Percentiles rank a stretch among this genome's conserved stretches.
Conservation (phyloP, 2,329 filamentous ascomycete genomes). For the Fusarium concolor region DNA sequence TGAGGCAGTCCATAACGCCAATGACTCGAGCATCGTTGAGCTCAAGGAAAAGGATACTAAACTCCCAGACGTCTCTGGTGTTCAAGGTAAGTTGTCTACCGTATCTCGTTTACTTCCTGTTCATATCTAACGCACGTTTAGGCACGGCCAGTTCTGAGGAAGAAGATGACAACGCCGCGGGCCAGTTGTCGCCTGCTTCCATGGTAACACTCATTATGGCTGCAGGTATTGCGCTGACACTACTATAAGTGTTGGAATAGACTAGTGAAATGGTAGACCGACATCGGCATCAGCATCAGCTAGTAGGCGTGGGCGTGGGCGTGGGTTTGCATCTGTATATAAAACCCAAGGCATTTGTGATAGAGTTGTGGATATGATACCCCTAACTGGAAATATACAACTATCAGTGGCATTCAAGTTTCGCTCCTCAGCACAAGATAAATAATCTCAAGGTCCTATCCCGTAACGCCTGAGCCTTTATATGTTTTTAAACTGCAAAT, state of each 20-base stretch:
- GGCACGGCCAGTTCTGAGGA: slow-evolving; percentile 22
- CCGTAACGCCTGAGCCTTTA: slow-evolving; percentile 16
- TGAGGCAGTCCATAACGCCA: slow-evolving; percentile 63
- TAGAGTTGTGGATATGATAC: slow-evolving; percentile 27
- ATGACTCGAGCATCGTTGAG: slow-evolving; percentile 58
- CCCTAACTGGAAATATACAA: slow-evolving; percentile 9
- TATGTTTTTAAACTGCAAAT: not conserved
- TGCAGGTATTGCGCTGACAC: slow-evolving; percentile 26
- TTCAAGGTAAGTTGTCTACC: slow-evolving; percentile 48
- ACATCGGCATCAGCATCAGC: not conserved
- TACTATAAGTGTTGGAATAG: slow-evolving; percentile 21
- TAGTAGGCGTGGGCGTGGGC: not conserved
- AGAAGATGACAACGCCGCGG: slow-evolving; percentile 37
- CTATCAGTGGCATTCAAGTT: not conserved
- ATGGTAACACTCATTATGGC: slow-evolving; percentile 34
- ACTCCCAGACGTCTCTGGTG: slow-evolving; percentile 59
- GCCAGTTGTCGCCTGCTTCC: slow-evolving; percentile 33
- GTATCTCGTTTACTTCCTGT: not conserved
- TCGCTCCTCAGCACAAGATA: not conserved
- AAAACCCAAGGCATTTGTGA: not conserved
- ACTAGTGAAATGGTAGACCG: not conserved
- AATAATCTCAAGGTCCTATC: not conserved
- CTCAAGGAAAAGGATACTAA: slow-evolving; percentile 53
- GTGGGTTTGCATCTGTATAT: not conserved
- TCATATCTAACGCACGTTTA: slow-evolving; percentile 35